Conservation (phyloP, 129 eudicot species). For the Lactuca sativa region DNA sequence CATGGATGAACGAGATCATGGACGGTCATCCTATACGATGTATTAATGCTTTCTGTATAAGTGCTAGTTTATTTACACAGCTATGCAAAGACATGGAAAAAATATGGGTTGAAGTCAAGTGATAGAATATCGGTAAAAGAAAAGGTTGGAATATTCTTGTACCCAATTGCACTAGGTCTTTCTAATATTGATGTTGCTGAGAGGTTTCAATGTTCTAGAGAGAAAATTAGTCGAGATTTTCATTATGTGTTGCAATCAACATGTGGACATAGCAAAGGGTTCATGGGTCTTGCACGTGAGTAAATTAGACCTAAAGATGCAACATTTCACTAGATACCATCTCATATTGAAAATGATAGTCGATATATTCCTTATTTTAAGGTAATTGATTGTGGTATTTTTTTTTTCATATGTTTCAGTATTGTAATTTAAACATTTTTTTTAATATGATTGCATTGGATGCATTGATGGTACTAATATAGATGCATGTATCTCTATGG, state of each 20-base stretch:
- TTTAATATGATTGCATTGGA: too few species aligned
- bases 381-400: neutral
- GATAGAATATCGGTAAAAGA: too few species aligned
- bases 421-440: too few species aligned
- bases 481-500: too few species aligned
- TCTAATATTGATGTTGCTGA: neutral
- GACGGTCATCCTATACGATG: too few species aligned
- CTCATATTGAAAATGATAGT: conserved; percentile 6
- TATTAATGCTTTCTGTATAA: too few species aligned
- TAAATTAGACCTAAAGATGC: neutral
- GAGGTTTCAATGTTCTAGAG: neutral
- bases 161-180: neutral
- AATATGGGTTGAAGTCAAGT: neutral
- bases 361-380: neutral
- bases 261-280: neutral
- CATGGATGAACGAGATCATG: too few species aligned
- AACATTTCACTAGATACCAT: conserved; percentile 12
- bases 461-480: too few species aligned
- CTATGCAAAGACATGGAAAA: too few species aligned
- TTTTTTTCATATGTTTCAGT: neutral
- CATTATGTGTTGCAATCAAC: neutral
- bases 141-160: neutral
- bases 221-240: neutral
- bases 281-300: neutral
- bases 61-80: too few species aligned